Percentiles rank a stretch among this genome's conserved stretches.
These are phyloP conservation scores for Zygotorulaspora florentina DNA, from an alignment of 805 yeast genomes.

Conservation along the genomic window DNA sequence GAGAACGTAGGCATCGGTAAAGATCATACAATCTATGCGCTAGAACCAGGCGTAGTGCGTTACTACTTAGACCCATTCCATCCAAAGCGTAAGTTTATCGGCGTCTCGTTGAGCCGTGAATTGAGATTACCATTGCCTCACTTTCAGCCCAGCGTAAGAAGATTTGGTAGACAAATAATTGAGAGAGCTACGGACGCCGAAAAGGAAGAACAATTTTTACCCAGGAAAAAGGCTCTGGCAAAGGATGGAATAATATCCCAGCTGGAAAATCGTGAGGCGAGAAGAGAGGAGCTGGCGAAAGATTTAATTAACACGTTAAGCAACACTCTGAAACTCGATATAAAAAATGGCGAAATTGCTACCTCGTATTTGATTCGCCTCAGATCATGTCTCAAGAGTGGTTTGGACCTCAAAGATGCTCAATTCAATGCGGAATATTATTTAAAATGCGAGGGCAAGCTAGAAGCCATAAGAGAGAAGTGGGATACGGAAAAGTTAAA, in stretches of 20 bases:
- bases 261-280: conserved; percentile 39
- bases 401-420: conserved; percentile 55
- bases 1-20: conserved; percentile 85
- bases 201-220: conserved; percentile 56
- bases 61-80: conserved; percentile 95
- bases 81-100: conserved; percentile 85
- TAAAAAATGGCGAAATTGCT: conserved; percentile 37
- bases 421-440: conserved; percentile 53
- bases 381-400: conserved; percentile 54
- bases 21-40: conserved; percentile 88
- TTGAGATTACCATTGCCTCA: conserved; percentile 79
- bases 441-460: conserved; percentile 41
- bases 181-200: conserved; percentile 41
- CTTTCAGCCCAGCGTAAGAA: conserved; percentile 80
- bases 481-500: conserved; percentile 30
- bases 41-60: conserved; percentile 89
- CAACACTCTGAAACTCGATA: conserved; percentile 15
- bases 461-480: conserved; percentile 38
- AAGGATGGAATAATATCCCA: conserved; percentile 48
- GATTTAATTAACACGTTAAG: conserved; percentile 31
- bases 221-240: conserved; percentile 62
- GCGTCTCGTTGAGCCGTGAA: conserved; percentile 69
- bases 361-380: conserved; percentile 51
- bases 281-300: conserved; percentile 34
- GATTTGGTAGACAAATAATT: conserved; percentile 74